phyloP scores from a whole-genome alignment of 495 filamentous ascomycete genomes.

The Trichoderma orchidacearum region DNA sequence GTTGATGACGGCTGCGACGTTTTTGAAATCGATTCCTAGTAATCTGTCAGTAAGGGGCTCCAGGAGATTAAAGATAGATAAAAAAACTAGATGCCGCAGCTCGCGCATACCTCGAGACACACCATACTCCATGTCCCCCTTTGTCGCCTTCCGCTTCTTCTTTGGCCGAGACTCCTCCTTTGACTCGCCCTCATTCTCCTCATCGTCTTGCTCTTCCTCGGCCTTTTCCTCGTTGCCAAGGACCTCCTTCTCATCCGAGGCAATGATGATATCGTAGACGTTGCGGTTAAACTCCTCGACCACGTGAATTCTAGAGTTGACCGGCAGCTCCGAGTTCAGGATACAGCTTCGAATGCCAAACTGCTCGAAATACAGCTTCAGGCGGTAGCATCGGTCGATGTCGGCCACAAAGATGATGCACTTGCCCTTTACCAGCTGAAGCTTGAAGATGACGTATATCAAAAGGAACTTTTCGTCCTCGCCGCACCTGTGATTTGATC shows the following conservation, averaged over 20 bases:
- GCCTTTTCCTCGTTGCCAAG: constrained; percentile 43
- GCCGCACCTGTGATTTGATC: constrained; percentile 52
- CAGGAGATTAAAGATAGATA: background rate
- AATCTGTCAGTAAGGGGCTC: background rate
- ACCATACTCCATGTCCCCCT: constrained; percentile 68
- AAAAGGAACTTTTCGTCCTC: constrained; percentile 97
- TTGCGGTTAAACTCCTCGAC: constrained; percentile 96
- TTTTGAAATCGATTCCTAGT: constrained; percentile 73
- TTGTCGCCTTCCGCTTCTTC: constrained; percentile 20
- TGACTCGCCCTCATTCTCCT: constrained; percentile 10
- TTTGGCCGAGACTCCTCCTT: constrained; percentile 11
- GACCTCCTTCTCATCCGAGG: constrained; percentile 83
- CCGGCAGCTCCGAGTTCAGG: constrained; percentile 85
- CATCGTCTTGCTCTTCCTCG: constrained; percentile 8
- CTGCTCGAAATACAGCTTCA: constrained; percentile 94
- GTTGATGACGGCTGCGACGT: constrained; percentile 89
- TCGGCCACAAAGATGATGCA: constrained; percentile 89
- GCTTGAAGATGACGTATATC: constrained; percentile 84
- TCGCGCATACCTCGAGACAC: constrained; percentile 56
- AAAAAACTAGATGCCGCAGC: background rate
- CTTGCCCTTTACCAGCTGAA: constrained; percentile 90
- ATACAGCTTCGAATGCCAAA: constrained; percentile 91
- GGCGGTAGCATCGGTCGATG: constrained; percentile 81
- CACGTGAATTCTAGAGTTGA: constrained; percentile 84
- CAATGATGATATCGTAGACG: constrained; percentile 94